Percentiles rank a stretch among this genome's conserved stretches.
Conservation (phyloP, 1,284 basidiomycete genomes). For the Trametes hirsuta region DNA sequence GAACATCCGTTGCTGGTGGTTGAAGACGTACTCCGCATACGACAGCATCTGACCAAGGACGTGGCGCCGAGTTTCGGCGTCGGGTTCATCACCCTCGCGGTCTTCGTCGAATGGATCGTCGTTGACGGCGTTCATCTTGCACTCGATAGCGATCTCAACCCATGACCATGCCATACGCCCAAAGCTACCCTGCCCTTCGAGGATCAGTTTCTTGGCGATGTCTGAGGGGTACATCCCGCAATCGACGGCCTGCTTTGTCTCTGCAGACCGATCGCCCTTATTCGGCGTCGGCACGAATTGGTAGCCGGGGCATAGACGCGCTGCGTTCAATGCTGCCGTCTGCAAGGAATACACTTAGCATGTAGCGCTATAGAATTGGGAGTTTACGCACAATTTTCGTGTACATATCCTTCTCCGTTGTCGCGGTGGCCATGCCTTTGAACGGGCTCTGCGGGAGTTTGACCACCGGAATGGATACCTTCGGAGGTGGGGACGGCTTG, state of each 20-base stretch:
- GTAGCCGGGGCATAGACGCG: constrained; percentile 1
- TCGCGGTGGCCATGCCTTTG: too few species aligned
- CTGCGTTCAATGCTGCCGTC: constrained; percentile 5
- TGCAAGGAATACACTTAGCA: background rate
- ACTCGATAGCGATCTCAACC: constrained; percentile 1
- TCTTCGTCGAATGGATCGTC: background rate
- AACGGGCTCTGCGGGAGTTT: too few species aligned
- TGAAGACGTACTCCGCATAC: constrained; percentile 11
- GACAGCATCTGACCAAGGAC: constrained; percentile 2
- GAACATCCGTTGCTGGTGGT: constrained; percentile 7
- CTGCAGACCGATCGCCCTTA: background rate
- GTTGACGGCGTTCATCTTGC: background rate
- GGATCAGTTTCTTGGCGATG: background rate
- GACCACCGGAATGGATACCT: too few species aligned
- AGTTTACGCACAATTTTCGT: background rate
- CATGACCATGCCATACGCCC: background rate
- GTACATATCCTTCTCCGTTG: too few species aligned
- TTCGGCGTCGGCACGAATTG: background rate
- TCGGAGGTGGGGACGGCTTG: too few species aligned
- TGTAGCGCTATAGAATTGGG: background rate
- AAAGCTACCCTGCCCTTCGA: background rate
- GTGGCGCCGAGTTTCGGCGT: background rate
- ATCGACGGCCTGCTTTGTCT: background rate
- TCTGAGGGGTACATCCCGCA: constrained; percentile 3
- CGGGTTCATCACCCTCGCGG: background rate